These are phyloP conservation scores for Aspergillus ochraceus DNA, from an alignment of 2,329 filamentous ascomycete species.

Conservation along the genomic window DNA sequence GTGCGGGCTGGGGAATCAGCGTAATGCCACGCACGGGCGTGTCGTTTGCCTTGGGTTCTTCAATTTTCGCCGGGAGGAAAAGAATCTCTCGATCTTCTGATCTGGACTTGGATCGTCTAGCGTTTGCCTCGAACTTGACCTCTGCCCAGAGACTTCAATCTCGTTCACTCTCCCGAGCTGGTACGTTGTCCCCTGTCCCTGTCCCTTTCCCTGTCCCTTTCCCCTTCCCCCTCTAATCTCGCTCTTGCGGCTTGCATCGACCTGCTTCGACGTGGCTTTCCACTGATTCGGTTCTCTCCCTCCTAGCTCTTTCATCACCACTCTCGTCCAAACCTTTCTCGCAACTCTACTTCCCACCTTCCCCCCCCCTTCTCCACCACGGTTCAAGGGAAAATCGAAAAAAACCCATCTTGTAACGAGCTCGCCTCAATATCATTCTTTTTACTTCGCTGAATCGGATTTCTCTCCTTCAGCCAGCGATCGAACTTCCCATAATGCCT, in stretches of 20 bases:
- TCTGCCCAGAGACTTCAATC: neutral
- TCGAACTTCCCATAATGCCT: conserved; percentile 55
- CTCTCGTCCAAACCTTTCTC: neutral
- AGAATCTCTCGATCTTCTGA: conserved; percentile 23
- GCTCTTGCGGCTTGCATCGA: neutral
- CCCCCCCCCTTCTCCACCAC: neutral
- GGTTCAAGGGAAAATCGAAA: neutral
- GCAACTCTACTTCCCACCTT: neutral
- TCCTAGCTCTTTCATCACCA: neutral
- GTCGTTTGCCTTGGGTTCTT: neutral
- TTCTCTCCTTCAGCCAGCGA: conserved; percentile 20
- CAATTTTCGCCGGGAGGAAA: conserved; percentile 1
- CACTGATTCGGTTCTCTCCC: neutral
- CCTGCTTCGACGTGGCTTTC: neutral
- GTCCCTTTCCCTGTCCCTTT: neutral
- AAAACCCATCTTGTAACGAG: conserved; percentile 20
- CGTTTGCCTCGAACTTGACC: conserved; percentile 10
- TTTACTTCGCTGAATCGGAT: conserved; percentile 24
- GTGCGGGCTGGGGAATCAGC: too few relatives aligned
- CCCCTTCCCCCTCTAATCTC: neutral
- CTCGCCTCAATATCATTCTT: conserved; percentile 19
- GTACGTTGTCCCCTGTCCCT: neutral
- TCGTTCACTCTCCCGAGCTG: neutral
- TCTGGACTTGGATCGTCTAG: conserved; percentile 29
- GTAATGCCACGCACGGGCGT: neutral